These are phyloP conservation scores for Penicillium ochrochloron DNA, from an alignment of 495 filamentous ascomycete species.

Conservation along the genomic window DNA sequence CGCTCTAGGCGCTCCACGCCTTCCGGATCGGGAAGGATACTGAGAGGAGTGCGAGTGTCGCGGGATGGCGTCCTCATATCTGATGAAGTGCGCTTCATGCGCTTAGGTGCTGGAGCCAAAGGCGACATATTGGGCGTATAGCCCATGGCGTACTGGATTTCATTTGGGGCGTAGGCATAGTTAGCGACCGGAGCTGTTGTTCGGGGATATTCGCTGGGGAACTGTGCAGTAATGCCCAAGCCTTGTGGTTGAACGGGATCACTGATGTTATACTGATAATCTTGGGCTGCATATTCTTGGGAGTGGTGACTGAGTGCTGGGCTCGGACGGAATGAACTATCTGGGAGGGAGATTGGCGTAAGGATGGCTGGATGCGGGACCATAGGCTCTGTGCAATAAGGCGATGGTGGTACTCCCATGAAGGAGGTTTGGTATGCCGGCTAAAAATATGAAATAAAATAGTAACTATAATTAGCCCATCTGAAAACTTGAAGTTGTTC, in stretches of 20 bases:
- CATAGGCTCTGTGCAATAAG: conserved; percentile 41
- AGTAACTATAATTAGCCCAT: conserved; percentile 7
- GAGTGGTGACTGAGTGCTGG: conserved; percentile 46
- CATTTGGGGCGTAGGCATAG: conserved; percentile 32
- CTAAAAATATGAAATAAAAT: conserved; percentile 14
- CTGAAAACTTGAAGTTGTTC: conserved; percentile 4
- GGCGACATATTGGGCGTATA: conserved; percentile 36
- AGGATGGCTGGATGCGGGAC: conserved; percentile 35
- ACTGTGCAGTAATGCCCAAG: conserved; percentile 45
- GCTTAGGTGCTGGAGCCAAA: conserved; percentile 32
- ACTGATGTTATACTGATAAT: conserved; percentile 41
- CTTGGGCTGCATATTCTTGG: conserved; percentile 27
- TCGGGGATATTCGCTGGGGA: conserved; percentile 40
- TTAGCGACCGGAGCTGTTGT: conserved; percentile 29
- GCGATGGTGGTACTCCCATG: conserved; percentile 32
- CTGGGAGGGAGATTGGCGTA: conserved; percentile 49
- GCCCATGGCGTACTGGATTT: conserved; percentile 24
- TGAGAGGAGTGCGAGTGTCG: conserved; percentile 35
- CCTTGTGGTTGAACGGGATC: conserved; percentile 40
- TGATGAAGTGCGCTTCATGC: conserved; percentile 29
- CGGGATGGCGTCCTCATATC: conserved; percentile 13
- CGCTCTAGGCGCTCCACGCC: conserved; percentile 43
- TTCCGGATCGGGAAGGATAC: conserved; percentile 48
- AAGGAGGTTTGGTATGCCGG: conserved; percentile 35
- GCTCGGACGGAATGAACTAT: conserved; percentile 43